phyloP scores from a whole-genome alignment of 805 yeast species.

The Myxozyma neglecta region DNA sequence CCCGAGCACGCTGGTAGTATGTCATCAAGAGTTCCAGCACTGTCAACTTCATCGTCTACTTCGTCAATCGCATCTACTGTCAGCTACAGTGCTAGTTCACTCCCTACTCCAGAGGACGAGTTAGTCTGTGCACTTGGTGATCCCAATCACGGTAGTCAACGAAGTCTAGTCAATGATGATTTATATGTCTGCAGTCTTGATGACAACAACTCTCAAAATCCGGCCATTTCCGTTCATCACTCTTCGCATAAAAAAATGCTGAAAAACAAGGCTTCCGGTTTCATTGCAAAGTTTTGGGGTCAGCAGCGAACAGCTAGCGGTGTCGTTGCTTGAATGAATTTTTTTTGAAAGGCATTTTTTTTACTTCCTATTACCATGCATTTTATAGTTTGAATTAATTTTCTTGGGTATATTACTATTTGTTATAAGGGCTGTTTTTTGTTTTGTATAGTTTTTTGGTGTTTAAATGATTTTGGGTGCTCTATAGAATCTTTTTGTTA shows the following conservation, averaged over 20 bases:
- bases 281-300: constrained; percentile 31
- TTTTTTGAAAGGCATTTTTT: too few relatives aligned
- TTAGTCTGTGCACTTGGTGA: constrained; percentile 1
- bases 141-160: neutral
- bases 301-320: constrained; percentile 8
- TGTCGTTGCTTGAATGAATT: constrained; percentile 3
- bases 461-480: too few relatives aligned
- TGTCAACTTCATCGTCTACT: constrained; percentile 16
- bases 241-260: constrained; percentile 13
- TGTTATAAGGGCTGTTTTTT: neutral
- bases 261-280: constrained; percentile 23
- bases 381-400: neutral
- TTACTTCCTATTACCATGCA: too few relatives aligned
- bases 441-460: neutral
- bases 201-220: neutral
- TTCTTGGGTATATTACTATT: neutral
- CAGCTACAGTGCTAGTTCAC: constrained; percentile 17
- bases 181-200: constrained; percentile 6
- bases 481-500: too few relatives aligned
- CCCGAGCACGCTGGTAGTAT: constrained; percentile 11
- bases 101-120: constrained; percentile 24
- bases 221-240: neutral
- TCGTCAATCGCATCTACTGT: constrained; percentile 23
- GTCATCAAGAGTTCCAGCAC: constrained; percentile 10
- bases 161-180: neutral